Evolutionary conservation across 2,329 filamentous ascomycete species (phyloP), one percentile per base, ranked within the genome.

Genomic region (Xylaria sp.): DNA sequence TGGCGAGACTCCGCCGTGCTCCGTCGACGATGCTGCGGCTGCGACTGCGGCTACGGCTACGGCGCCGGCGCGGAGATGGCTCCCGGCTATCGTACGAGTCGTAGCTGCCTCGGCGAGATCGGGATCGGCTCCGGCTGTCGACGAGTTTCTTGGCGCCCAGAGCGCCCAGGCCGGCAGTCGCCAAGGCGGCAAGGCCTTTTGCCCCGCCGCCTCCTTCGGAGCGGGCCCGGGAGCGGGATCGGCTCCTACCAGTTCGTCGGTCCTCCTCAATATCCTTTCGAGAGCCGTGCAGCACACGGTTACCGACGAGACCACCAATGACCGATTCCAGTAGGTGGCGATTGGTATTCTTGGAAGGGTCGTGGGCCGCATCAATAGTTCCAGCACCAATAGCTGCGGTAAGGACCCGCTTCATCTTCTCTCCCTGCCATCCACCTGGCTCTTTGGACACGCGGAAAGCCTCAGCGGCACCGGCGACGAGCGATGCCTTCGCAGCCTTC

Each of bases 361-460:
- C 82, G 39, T 92, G 82, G 20, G 87, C 87, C 7, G 87, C 86
- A 71, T 97, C 91, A 57, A 96, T 89, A 53, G 91, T 90, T 62
- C 90, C 93, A 55, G 93, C 92, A 73, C 91, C 89, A 21, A 84
- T 82, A 21, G 93, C 93, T 44, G 92, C 92, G 19, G 93, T 97
- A 44, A 96, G 82, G 56, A 97, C 85, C 48, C 93, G 91, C 77
- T 92, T 94, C 62, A 92, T 91, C 75, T 97, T 97, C 59, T 90
- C 89, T 37, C 92, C 93, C 60, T 87, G 89, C 92, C 92, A 97
- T 40, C 88, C 84, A 50, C 93, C 93, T 2, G 91, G 89, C 59
- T 94, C 89, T 66, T 93, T 96, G 70, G 92, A 87, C 52, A 92
- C 87, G 57, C 91, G 88, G 80, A 96, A 96, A 39, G 93, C 93